Base-by-base conservation (phyloP, 441 rosid genomes). In the Euphorbia corollata region DNA sequence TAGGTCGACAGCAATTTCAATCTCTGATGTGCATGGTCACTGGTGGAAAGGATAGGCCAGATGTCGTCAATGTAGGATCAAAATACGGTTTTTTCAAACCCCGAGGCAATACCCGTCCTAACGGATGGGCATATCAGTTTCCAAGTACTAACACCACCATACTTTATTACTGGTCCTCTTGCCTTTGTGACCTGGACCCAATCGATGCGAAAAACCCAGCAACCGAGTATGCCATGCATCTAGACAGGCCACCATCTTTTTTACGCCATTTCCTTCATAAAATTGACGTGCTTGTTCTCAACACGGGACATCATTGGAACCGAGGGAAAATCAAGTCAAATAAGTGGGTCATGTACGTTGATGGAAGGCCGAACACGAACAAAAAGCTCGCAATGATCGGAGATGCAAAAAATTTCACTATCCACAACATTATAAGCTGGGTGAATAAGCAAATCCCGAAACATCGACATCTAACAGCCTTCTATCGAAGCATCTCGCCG, bases 261-360 rank as follows among this genome's bases (percentile, higher is more conserved):
- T 68, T 88, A 81, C 80, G 75, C 7, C 76, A 70, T 23, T 84
- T 70, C 81, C 85, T 92, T 67, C 81, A 75, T 59, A 85, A 57
- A 65, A 75, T 90, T 30, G 74, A 87, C 47, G 87, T 92, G 19
- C 71, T 92, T 72, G 91, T 92, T 63, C 95, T 92, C 67, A 90
- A 90, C 81, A 85, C 97, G 0, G 98, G 97, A 39, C 98, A 92
- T 71, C 97, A 90, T 20, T 90, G 98, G 98, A 92, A 92, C 70
- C 74, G 96, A 53, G 98, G 96, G 66, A 92, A 90, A 75, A 77
- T 90, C 60, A 83, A 70, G 8, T 90, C 79, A 7, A 88, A 92
- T 73, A 77, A 80, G 67, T 90, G 97, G 98, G 85, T 92, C 64
- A 88, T 90, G 96, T 70, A 92, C 69, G 82, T 85, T 3, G 87